phyloP scores from a whole-genome alignment of 2,329 filamentous ascomycete genomes.

The Bipolaris bicolor region DNA sequence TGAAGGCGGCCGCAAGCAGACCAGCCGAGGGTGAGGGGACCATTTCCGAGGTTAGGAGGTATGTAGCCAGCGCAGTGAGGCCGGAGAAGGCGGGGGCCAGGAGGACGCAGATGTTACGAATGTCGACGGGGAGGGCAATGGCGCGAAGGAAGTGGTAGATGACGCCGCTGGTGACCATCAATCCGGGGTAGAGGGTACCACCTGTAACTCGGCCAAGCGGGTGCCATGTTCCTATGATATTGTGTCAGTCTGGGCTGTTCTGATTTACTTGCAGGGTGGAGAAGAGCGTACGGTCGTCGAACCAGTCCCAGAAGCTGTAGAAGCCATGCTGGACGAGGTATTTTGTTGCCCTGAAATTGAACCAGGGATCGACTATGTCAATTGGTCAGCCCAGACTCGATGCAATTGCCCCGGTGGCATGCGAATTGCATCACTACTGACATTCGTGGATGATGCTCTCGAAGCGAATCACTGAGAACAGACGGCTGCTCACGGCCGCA shows the following conservation, averaged over 20 bases:
- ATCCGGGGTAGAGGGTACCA: slow-evolving; percentile 95
- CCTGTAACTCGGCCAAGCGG: slow-evolving; percentile 97
- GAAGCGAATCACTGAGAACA: slow-evolving; percentile 98
- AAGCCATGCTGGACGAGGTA: slow-evolving; percentile 97
- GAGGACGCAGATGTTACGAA: slow-evolving; percentile 97
- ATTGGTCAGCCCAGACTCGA: slow-evolving; percentile 34
- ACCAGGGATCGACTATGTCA: slow-evolving; percentile 92
- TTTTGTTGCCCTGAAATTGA: slow-evolving; percentile 98
- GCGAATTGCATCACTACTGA: slow-evolving; percentile 65
- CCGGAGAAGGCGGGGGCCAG: slow-evolving; percentile 95
- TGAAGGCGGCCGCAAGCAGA: slow-evolving; percentile 90
- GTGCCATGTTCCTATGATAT: slow-evolving; percentile 82
- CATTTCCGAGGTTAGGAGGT: slow-evolving; percentile 97
- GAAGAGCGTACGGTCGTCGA: slow-evolving; percentile 80
- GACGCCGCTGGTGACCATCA: slow-evolving; percentile 98
- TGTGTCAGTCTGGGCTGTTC: slow-evolving; percentile 23
- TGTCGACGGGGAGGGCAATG: slow-evolving; percentile 91
- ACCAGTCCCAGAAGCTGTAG: slow-evolving; percentile 99
- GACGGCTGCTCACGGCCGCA: slow-evolving; percentile 87
- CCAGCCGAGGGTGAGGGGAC: slow-evolving; percentile 92
- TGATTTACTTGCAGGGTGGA: slow-evolving; percentile 10
- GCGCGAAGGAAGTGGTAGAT: slow-evolving; percentile 94
- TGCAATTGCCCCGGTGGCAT: not conserved
- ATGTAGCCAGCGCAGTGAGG: slow-evolving; percentile 88
- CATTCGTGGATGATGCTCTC: slow-evolving; percentile 99